These are phyloP conservation scores for Fagus sylvatica DNA, from an alignment of 306 rosid species.

Conservation along the genomic window DNA sequence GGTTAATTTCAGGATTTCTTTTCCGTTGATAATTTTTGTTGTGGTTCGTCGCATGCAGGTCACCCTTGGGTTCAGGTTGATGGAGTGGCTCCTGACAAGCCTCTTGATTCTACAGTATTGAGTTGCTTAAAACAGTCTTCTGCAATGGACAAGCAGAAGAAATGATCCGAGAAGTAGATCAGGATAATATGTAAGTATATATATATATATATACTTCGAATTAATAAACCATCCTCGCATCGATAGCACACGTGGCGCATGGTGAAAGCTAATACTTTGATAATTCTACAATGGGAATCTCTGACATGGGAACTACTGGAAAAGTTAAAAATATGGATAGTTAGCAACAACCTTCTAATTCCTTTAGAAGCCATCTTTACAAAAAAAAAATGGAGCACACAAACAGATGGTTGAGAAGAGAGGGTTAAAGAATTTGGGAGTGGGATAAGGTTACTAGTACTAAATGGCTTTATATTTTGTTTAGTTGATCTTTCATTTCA, in stretches of 20 bases:
- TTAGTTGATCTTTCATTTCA: no score
- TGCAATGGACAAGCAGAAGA: slow-evolving; percentile 90
- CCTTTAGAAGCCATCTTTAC: neutral
- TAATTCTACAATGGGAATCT: neutral
- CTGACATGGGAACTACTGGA: neutral
- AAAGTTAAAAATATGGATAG: neutral
- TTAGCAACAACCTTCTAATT: neutral
- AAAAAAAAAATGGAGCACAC: no score
- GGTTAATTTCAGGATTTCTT: neutral
- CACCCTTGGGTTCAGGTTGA: slow-evolving; percentile 91
- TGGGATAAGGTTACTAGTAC: neutral
- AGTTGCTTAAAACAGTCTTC: slow-evolving; percentile 83
- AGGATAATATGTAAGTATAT: slow-evolving; percentile 73
- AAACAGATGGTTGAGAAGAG: no score
- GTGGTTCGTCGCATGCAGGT: slow-evolving; percentile 60
- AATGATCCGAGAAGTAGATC: slow-evolving; percentile 76
- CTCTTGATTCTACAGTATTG: slow-evolving; percentile 85
- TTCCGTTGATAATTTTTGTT: slow-evolving; percentile 8
- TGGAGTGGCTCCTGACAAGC: slow-evolving; percentile 85
- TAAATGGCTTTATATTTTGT: no score
- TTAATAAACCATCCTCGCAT: neutral
- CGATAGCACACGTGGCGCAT: no score
- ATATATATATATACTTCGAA: neutral
- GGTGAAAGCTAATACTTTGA: neutral
- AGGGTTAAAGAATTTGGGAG: neutral